Base-by-base conservation (phyloP, 768 basidiomycete species). In the Clavaria fumosa region DNA sequence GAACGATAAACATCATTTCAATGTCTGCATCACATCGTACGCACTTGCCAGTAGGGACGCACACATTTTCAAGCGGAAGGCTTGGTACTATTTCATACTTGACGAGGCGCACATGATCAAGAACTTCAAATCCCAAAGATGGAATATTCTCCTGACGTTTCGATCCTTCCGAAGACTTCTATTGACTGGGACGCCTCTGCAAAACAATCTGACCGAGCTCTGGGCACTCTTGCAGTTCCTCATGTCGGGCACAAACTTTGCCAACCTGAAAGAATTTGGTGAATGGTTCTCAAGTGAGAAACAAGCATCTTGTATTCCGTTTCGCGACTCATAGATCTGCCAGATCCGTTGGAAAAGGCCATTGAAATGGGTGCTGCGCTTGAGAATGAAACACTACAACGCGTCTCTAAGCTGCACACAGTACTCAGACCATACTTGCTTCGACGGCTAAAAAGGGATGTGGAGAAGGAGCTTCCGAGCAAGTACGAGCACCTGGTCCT, bases 91-190 rank as follows among this genome's bases (percentile, higher is more conserved):
- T 49, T 84, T 95, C 80, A 75, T 95, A 38, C 73, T 95, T 4
- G 89, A 95, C 52, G 89, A 95, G 56, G 90, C 89, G 5, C 89
- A 95, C 52, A 93, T 91, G 75, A 90, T 95, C 73, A 91, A 91
- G 61, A 95, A 95, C 54, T 93, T 91, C 62, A 77, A 78, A 51
- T 86, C 83, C 0, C 86, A 95, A 53, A 70, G 90, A 24, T 95
- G 90, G 89, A 86, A 85, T 48, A 86, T 78, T 21, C 58, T 95
- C 7, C 66, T 93, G 9, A 82, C 85, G 69, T 91, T 93, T 56
- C 70, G 79, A 21, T 82, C 80, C 7, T 81, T 80, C 52, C 72
- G 83, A 21, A 78, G 95, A 9, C 63, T 99, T 27, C 70, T 97
- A 36, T 59, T 99, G 36, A 99, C 95, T 0, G 95, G 95, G 2